Percentiles rank a stretch among this genome's conserved stretches.
Conservation (phyloP, 2,329 filamentous ascomycete species). For the Colletotrichum coccodes region DNA sequence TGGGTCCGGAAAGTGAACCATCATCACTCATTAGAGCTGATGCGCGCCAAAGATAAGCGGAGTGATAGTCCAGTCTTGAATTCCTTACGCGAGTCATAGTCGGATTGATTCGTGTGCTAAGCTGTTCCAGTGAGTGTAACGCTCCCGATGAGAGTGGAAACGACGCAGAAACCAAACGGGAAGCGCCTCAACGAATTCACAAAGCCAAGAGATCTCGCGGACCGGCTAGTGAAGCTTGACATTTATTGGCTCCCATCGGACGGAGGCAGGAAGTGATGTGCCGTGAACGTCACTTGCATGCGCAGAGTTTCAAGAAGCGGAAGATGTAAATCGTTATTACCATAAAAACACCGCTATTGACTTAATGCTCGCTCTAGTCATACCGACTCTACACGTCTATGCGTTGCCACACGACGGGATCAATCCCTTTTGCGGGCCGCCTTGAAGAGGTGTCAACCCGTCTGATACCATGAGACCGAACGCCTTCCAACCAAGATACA, state of each 20-base stretch:
- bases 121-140: too few species aligned
- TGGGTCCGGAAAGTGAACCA: too few species aligned
- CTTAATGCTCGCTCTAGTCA: conserved; percentile 15
- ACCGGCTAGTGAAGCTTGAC: not conserved
- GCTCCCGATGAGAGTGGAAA: too few species aligned
- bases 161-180: too few species aligned
- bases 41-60: too few species aligned
- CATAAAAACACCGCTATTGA: conserved; percentile 1
- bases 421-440: too few species aligned
- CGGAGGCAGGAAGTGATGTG: not conserved
- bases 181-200: too few species aligned
- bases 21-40: too few species aligned
- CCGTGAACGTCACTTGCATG: not conserved
- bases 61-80: too few species aligned
- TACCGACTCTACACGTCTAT: conserved; percentile 6
- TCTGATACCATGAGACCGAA: not conserved
- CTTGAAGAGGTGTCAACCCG: not conserved
- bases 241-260: not conserved
- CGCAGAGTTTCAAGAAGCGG: not conserved
- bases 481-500: not conserved
- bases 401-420: not conserved
- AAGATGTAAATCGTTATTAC: not conserved
- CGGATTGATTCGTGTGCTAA: too few species aligned
- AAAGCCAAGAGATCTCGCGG: not conserved
- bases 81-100: too few species aligned